phyloP scores from a whole-genome alignment of 163 green algal species.

The Chlamydomonas reinhardtii region DNA sequence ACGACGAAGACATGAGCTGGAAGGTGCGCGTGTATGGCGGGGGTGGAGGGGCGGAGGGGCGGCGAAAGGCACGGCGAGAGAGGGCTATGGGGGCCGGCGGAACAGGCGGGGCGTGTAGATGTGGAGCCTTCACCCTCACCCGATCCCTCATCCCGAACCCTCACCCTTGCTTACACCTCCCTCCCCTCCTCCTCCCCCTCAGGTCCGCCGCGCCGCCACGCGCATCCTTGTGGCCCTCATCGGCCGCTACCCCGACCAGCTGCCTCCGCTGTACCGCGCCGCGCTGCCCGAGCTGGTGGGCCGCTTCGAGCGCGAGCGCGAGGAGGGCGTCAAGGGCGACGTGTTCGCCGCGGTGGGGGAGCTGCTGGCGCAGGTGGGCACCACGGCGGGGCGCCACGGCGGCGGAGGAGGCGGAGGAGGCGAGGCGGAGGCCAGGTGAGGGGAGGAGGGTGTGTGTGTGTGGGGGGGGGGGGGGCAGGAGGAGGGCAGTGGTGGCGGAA shows the following conservation, averaged over 20 bases:
- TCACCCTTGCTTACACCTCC: neutral
- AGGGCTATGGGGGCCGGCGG: neutral
- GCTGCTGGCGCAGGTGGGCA: slow-evolving; percentile 74
- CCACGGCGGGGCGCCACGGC: slow-evolving; percentile 34
- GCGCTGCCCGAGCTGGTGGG: slow-evolving; percentile 69
- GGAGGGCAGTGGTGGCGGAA: neutral
- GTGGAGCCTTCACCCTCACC: too few species aligned
- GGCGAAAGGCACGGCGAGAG: neutral
- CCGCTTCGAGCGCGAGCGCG: slow-evolving; percentile 88
- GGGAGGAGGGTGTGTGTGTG: neutral
- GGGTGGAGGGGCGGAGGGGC: neutral
- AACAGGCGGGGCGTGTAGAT: too few species aligned
- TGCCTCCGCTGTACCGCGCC: slow-evolving; percentile 28
- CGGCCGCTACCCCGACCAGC: slow-evolving; percentile 74
- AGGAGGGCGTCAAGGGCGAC: slow-evolving; percentile 94
- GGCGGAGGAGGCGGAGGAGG: neutral
- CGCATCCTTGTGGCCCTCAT: slow-evolving; percentile 82
- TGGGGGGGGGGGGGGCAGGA: neutral
- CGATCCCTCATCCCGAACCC: too few species aligned
- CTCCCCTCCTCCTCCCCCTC: neutral
- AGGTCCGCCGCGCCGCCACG: slow-evolving; percentile 76
- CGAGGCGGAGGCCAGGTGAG: slow-evolving; percentile 45
- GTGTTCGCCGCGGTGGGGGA: slow-evolving; percentile 81
- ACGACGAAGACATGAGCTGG: slow-evolving; percentile 97
- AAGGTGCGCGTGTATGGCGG: slow-evolving; percentile 61